phyloP scores from a whole-genome alignment of 352 stramenopile species.

The Phytophthora ohioensis region DNA sequence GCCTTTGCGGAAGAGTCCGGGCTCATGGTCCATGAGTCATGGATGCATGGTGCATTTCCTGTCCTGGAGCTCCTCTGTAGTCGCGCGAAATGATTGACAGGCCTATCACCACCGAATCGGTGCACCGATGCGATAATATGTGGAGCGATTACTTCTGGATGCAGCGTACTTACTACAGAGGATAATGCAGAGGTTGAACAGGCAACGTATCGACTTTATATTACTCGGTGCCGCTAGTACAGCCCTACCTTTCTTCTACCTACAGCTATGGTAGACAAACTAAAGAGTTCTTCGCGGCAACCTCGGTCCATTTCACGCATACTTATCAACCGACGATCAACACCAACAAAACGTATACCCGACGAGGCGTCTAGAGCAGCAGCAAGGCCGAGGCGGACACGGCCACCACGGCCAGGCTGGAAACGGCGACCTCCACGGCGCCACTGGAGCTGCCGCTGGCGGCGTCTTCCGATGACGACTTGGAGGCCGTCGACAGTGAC shows the following conservation, averaged over 20 bases:
- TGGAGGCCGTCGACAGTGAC: constrained; percentile 34
- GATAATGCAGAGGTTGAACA: constrained; percentile 1
- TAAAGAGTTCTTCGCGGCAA: constrained; percentile 16
- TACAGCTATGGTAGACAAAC: background rate
- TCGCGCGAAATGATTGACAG: background rate
- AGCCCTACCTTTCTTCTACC: background rate
- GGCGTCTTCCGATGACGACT: constrained; percentile 32
- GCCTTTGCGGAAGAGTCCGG: background rate
- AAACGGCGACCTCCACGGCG: constrained; percentile 5
- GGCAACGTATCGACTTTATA: constrained; percentile 28
- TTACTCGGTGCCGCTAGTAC: constrained; percentile 18
- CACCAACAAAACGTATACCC: constrained; percentile 24
- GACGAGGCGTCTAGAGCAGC: constrained; percentile 33
- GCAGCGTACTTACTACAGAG: background rate
- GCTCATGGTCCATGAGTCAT: background rate
- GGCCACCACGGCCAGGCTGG: constrained; percentile 15
- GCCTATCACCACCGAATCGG: no score
- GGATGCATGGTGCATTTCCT: background rate
- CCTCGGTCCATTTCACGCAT: constrained; percentile 27
- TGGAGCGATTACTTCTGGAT: background rate
- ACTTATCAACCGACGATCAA: constrained; percentile 20
- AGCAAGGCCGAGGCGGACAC: constrained; percentile 28
- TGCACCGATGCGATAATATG: background rate
- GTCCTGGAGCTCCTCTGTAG: background rate
- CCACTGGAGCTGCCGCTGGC: constrained; percentile 25